Percentiles rank a stretch among this genome's conserved stretches.
phyloP scores from a whole-genome alignment of 208 protist genomes.

The Acanthamoeba healyi region DNA sequence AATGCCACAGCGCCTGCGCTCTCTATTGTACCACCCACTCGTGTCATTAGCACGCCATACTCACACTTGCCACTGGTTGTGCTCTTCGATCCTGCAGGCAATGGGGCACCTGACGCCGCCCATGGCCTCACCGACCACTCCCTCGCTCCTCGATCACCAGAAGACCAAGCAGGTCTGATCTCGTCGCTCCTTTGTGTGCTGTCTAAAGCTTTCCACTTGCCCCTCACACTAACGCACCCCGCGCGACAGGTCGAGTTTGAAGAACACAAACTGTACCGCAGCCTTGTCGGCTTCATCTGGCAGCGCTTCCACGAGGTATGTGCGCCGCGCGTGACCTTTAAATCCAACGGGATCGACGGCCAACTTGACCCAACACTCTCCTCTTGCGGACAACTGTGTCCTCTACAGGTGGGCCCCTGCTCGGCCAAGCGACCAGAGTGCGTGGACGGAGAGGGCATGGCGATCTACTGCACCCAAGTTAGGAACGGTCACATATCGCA shows the following conservation, averaged over 20 bases:
- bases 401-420: slow-evolving; percentile 14
- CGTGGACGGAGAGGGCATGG: slow-evolving; percentile 2
- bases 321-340: too few relatives aligned
- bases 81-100: neutral
- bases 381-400: too few relatives aligned
- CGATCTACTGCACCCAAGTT: slow-evolving; percentile 21
- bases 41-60: too few relatives aligned
- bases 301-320: slow-evolving; percentile 33
- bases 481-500: slow-evolving; percentile 6
- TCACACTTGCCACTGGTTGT: neutral
- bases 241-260: neutral
- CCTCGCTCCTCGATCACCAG: neutral
- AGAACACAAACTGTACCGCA: slow-evolving; percentile 32
- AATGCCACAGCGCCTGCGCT: too few relatives aligned
- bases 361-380: too few relatives aligned
- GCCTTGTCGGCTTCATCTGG: slow-evolving; percentile 28
- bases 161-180: slow-evolving; percentile 34
- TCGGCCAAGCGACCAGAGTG: slow-evolving; percentile 30
- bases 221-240: neutral
- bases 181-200: neutral
- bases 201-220: neutral
- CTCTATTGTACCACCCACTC: too few relatives aligned
- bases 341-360: too few relatives aligned
- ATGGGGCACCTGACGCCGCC: neutral
- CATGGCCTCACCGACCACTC: neutral